phyloP scores from a whole-genome alignment of 1,139 yeast genomes.

The Magnusiomyces starmeri region DNA sequence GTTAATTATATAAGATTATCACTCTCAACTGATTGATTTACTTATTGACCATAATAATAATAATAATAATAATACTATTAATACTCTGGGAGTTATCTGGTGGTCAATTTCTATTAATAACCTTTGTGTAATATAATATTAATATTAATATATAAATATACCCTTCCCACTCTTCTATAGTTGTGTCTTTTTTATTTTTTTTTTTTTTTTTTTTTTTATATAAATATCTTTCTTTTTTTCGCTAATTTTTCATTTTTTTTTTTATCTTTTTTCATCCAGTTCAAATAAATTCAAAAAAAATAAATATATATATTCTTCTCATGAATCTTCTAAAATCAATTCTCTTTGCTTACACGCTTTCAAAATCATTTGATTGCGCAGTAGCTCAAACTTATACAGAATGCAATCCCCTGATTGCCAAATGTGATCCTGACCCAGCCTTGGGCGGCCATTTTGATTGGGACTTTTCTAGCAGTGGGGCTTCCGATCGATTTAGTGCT shows the following conservation, averaged over 20 bases:
- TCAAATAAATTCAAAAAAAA: too few relatives aligned
- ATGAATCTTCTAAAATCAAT: not conserved
- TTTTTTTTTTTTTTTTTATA: not conserved
- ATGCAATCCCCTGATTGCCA: constrained; percentile 21
- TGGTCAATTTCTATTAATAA: too few relatives aligned
- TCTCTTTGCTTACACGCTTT: constrained; percentile 1
- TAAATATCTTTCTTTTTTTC: not conserved
- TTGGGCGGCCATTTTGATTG: constrained; percentile 17
- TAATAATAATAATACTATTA: too few relatives aligned
- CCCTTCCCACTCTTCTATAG: too few relatives aligned
- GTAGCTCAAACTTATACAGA: constrained; percentile 26
- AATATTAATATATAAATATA: too few relatives aligned
- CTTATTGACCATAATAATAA: too few relatives aligned
- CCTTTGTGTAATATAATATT: too few relatives aligned
- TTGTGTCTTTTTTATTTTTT: too few relatives aligned
- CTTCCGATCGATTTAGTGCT: constrained; percentile 10
- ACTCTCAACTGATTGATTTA: not conserved
- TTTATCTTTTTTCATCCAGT: not conserved
- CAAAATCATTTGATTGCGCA: constrained; percentile 14
- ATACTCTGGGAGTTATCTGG: too few relatives aligned
- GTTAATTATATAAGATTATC: not conserved
- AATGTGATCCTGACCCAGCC: constrained; percentile 17
- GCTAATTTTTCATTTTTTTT: not conserved
- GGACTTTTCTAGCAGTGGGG: constrained; percentile 20
- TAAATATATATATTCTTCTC: not conserved